A percentile compares a stretch with the other conserved stretches of the same genome.
These are phyloP conservation scores for Aspergillus niger DNA, from an alignment of 2,329 filamentous ascomycete species.

Conservation along the genomic window DNA sequence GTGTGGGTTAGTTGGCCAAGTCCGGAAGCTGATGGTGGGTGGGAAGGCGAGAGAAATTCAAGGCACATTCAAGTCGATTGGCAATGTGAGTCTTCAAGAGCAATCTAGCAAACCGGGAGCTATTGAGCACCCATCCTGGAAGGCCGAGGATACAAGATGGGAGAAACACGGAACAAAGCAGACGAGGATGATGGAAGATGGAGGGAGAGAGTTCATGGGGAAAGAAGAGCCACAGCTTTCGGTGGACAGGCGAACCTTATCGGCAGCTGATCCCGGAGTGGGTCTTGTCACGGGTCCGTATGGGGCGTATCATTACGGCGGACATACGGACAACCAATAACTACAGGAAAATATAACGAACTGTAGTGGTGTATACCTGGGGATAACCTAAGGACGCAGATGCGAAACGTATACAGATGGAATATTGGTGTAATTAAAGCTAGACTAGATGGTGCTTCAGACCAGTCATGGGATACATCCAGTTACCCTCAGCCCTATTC, in stretches of 20 bases:
- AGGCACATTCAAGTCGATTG: background rate
- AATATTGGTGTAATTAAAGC: background rate
- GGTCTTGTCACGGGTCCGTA: background rate
- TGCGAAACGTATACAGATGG: background rate
- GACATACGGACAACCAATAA: too few species aligned
- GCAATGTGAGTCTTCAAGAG: background rate
- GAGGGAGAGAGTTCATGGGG: background rate
- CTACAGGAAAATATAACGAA: too few species aligned
- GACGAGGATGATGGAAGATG: constrained; percentile 1
- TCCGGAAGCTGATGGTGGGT: background rate
- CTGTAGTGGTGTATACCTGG: too few species aligned
- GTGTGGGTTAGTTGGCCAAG: background rate
- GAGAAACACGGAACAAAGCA: background rate
- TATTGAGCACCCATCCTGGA: constrained; percentile 19
- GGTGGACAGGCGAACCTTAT: constrained; percentile 2
- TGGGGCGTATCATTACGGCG: background rate
- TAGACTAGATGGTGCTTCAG: background rate
- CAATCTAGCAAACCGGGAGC: background rate
- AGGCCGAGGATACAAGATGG: background rate
- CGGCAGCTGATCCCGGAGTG: constrained; percentile 9
- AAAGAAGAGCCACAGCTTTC: background rate
- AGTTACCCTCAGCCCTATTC: background rate
- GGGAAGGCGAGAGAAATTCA: constrained; percentile 7
- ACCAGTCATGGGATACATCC: background rate
- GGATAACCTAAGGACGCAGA: too few species aligned